phyloP scores from a whole-genome alignment of 1,284 basidiomycete genomes.

The Rhizoctonia solani region DNA sequence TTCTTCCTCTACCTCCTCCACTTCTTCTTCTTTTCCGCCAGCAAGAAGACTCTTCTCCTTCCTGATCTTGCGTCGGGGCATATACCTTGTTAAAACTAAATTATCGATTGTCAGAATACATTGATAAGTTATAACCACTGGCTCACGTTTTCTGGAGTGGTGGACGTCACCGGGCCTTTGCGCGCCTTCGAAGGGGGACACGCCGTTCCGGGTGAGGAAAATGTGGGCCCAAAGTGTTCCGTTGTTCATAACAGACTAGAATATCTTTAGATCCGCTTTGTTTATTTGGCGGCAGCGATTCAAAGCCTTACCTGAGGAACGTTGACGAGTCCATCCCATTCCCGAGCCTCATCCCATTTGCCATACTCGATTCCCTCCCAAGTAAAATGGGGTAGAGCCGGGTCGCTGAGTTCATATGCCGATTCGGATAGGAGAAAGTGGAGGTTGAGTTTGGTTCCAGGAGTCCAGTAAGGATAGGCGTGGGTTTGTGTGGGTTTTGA shows the following conservation, averaged over 20 bases:
- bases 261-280: not conserved
- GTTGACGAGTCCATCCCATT: constrained; percentile 66
- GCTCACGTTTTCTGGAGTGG: constrained; percentile 78
- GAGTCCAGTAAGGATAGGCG: constrained; percentile 46
- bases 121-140: not conserved
- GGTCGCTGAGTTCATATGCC: constrained; percentile 62
- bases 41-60: constrained; percentile 84
- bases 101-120: constrained; percentile 29
- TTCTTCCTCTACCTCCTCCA: constrained; percentile 50
- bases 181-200: constrained; percentile 57
- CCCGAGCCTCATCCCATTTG: constrained; percentile 72
- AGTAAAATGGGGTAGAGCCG: constrained; percentile 63
- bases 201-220: constrained; percentile 71
- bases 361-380: constrained; percentile 87
- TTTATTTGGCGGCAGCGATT: constrained; percentile 22
- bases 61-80: constrained; percentile 70
- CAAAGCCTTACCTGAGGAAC: constrained; percentile 65
- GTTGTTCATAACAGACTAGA: constrained; percentile 75
- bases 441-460: constrained; percentile 55
- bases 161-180: constrained; percentile 67
- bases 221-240: constrained; percentile 82
- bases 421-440: constrained; percentile 71
- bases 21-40: constrained; percentile 47
- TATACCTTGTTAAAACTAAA: constrained; percentile 81
- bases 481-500: constrained; percentile 19